Conservation (phyloP, 2,329 filamentous ascomycete species). For the Botryosphaeria dothidea region DNA sequence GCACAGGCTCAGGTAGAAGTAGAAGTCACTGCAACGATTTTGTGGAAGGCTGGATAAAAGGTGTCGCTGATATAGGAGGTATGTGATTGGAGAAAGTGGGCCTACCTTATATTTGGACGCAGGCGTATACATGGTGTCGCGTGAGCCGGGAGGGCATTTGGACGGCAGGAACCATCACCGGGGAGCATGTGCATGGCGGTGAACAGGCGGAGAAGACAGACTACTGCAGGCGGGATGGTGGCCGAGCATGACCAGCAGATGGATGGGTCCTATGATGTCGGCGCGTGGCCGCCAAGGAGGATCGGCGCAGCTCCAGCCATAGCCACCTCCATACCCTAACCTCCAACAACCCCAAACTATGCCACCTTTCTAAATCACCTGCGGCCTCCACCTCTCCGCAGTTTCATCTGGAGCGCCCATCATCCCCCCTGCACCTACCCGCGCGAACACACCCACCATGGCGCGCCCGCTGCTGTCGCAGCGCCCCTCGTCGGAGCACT, state of each 20-base stretch:
- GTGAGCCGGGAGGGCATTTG: neutral
- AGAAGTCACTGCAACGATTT: neutral
- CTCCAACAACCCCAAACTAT: neutral
- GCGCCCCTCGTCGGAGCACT: conserved; percentile 58
- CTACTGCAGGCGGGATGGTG: neutral
- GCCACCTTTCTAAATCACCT: neutral
- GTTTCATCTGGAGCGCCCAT: neutral
- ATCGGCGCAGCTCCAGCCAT: conserved; percentile 7
- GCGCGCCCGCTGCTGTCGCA: conserved; percentile 52
- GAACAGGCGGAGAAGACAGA: neutral
- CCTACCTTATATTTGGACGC: neutral
- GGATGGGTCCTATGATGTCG: conserved; percentile 1
- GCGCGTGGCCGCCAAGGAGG: conserved; percentile 17
- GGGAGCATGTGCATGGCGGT: neutral
- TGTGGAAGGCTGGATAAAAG: neutral
- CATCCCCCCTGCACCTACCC: neutral
- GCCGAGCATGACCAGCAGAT: neutral
- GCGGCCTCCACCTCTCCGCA: neutral
- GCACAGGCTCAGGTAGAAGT: neutral
- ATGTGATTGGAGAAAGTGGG: neutral
- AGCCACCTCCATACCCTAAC: neutral
- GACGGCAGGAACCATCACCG: neutral
- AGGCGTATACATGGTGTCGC: neutral
- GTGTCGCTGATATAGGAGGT: neutral
- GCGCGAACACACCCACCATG: conserved; percentile 30